Conservation (phyloP, 148 eudicot genomes). For the Euryodendron excelsum region DNA sequence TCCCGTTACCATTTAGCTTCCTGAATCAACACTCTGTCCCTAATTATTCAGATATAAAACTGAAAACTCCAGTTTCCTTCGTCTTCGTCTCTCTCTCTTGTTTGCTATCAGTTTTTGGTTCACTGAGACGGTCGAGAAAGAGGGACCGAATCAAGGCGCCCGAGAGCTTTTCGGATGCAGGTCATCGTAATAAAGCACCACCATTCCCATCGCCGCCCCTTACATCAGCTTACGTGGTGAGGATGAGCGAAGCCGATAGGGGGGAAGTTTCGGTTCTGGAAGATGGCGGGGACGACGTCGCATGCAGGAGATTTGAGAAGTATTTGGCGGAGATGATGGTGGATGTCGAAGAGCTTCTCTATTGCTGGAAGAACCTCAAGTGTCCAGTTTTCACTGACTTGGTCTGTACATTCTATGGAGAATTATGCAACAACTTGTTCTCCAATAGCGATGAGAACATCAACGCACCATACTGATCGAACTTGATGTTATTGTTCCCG, state of each 20-base stretch:
- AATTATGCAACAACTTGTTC: conserved; percentile 66
- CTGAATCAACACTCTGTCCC: conserved; percentile 16
- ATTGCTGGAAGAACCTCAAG: conserved; percentile 73
- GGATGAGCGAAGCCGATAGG: conserved; percentile 21
- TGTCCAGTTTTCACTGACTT: conserved; percentile 62
- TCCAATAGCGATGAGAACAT: conserved; percentile 37
- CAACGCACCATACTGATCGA: no score
- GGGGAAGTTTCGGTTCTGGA: conserved; percentile 30
- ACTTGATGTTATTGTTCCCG: no score
- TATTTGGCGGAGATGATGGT: conserved; percentile 68
- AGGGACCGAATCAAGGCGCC: conserved; percentile 44
- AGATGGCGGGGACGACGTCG: conserved; percentile 52
- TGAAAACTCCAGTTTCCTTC: conserved; percentile 43
- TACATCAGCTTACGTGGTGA: conserved; percentile 55
- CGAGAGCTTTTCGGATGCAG: conserved; percentile 43
- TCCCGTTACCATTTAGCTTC: no score
- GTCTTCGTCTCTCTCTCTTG: no score
- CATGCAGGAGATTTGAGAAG: conserved; percentile 67
- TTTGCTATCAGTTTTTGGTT: conserved; percentile 39
- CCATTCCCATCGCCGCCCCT: conserved; percentile 58
- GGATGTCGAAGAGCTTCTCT: conserved; percentile 73
- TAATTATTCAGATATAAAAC: conserved; percentile 19
- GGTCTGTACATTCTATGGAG: conserved; percentile 80
- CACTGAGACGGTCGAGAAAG: conserved; percentile 38
- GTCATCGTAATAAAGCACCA: conserved; percentile 43